Evolutionary conservation across 2,329 filamentous ascomycete genomes (phyloP).

Genomic region (Pseudocercospora fuligena): DNA sequence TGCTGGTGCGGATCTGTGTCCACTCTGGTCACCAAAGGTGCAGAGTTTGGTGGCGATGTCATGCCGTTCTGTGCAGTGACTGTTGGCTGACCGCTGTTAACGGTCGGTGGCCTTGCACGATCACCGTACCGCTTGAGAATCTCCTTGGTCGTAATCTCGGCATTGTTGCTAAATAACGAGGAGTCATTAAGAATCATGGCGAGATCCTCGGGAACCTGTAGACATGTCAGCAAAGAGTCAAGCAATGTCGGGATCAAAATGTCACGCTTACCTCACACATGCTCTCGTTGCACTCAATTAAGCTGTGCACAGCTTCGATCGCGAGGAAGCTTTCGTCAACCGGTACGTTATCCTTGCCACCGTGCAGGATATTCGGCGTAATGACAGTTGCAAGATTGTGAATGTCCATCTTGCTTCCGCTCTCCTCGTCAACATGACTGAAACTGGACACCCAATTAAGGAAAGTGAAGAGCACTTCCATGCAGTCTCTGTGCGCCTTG

Average conservation of each 20-base stretch:
- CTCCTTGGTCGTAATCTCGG: conserved; percentile 94
- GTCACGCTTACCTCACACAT: conserved; percentile 87
- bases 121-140: conserved; percentile 93
- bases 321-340: conserved; percentile 87
- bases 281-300: conserved; percentile 92
- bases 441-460: conserved; percentile 97
- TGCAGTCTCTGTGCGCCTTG: conserved; percentile 87
- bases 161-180: conserved; percentile 76
- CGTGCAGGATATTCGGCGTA: conserved; percentile 84
- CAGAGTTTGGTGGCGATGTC: conserved; percentile 53
- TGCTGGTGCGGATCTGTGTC: conserved; percentile 82
- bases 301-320: conserved; percentile 87
- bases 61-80: conserved; percentile 31
- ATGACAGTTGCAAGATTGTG: conserved; percentile 98
- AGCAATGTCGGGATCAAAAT: not conserved
- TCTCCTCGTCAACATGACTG: conserved; percentile 95
- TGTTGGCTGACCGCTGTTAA: conserved; percentile 39
- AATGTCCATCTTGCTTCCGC: conserved; percentile 98
- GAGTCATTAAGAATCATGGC: conserved; percentile 84
- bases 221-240: conserved; percentile 20
- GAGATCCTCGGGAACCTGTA: conserved; percentile 88
- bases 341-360: conserved; percentile 38
- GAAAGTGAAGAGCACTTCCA: conserved; percentile 95
- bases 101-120: conserved; percentile 65
- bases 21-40: conserved; percentile 68